Percentiles rank a stretch among this genome's conserved stretches.
Evolutionary conservation across 306 rosid genomes (phyloP).

Genomic region (Lotus japonicus): DNA sequence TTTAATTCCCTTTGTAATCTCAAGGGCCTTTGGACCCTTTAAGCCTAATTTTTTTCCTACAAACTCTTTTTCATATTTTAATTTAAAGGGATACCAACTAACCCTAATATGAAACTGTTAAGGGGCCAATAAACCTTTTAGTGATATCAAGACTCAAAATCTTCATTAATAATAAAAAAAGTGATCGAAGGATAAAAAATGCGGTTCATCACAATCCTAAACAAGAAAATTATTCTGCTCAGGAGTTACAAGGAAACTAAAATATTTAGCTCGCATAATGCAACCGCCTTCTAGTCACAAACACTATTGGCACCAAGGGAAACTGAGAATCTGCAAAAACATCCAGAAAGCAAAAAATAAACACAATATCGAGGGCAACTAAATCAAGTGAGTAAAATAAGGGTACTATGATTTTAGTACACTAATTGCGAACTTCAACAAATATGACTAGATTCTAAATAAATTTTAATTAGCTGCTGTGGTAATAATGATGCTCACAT

Average conservation of each 20-base stretch:
- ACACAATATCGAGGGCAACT: background rate
- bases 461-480: background rate
- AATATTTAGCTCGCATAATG: conserved; percentile 9
- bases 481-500: background rate
- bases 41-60: too few species aligned
- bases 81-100: background rate
- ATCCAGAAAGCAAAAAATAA: background rate
- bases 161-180: background rate
- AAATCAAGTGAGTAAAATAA: background rate
- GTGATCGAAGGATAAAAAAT: background rate
- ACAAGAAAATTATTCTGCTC: conserved; percentile 15
- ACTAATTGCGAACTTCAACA: background rate
- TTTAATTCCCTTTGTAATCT: too few species aligned
- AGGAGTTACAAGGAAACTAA: background rate
- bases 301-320: background rate
- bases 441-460: background rate
- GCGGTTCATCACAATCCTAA: background rate
- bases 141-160: background rate
- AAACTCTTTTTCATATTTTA: background rate
- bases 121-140: background rate
- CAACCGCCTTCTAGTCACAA: background rate
- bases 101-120: background rate
- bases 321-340: conserved; percentile 19
- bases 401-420: background rate
- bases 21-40: too few species aligned